Evolutionary conservation across 176 grass and related monocot species (phyloP).

Genomic region (Musa itinerans): DNA sequence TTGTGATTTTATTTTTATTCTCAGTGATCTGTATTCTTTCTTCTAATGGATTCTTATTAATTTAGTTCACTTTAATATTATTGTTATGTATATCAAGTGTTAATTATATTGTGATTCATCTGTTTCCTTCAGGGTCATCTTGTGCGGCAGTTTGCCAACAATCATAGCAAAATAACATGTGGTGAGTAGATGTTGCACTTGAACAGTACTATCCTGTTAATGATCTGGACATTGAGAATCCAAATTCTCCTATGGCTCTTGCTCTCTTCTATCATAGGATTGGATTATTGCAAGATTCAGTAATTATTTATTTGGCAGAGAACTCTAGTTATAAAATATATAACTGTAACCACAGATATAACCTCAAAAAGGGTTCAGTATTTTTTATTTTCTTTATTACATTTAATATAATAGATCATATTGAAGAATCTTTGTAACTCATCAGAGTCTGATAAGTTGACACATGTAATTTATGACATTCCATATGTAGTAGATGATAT

Average conservation of each 20-base stretch:
- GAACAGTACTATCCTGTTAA: constrained; percentile 1
- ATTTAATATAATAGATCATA: too few species aligned
- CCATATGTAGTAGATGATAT: too few species aligned
- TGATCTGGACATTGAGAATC: constrained; percentile 11
- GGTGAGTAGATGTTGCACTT: constrained; percentile 41
- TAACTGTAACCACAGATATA: too few species aligned
- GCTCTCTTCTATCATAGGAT: background rate
- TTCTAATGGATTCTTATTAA: too few species aligned
- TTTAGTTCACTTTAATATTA: background rate
- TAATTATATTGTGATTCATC: constrained; percentile 6
- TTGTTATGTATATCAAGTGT: constrained; percentile 11
- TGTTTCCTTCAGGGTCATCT: constrained; percentile 58
- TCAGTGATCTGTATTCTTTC: background rate
- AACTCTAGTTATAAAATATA: too few species aligned
- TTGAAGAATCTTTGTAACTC: too few species aligned
- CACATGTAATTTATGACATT: too few species aligned
- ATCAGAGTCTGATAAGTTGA: too few species aligned
- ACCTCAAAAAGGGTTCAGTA: too few species aligned
- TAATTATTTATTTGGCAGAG: too few species aligned
- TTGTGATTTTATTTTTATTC: background rate
- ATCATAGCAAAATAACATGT: constrained; percentile 62
- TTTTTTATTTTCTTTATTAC: too few species aligned
- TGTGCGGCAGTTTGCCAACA: constrained; percentile 74
- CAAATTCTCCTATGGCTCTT: background rate
- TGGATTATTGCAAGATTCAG: background rate